Evolutionary conservation across 441 rosid genomes (phyloP), one percentile per base, ranked within the genome.

Genomic region (Kokia cookei): DNA sequence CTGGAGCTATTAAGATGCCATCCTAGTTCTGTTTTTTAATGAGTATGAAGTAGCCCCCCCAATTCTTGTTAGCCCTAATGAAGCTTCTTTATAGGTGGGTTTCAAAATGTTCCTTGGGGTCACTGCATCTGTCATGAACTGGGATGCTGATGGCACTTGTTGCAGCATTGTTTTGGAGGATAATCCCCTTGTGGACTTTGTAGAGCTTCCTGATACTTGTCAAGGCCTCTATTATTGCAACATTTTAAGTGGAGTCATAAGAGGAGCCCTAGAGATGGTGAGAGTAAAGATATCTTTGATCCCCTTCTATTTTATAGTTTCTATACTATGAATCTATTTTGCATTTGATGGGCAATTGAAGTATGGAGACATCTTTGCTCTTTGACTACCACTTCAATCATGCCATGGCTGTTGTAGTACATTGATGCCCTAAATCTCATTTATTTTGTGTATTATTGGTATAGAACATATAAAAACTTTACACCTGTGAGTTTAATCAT

Each of bases 211-310:
- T 4, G 97, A 93, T 80, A 89, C 89, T 65, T 91, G 96, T 55
- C 97, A 92, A 91, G 97, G 97, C 65, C 93, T 92, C 74, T 83
- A 86, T 82, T 92, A 92, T 73, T 94, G 98, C 91, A 92, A 92
- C 83, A 80, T 94, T 83, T 84, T 91, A 76, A 92, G 94, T 78
- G 97, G 97, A 77, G 97, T 94, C 80, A 83, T 94, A 55, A 85
- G 95, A 83, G 97, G 98, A 79, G 97, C 97, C 66, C 79, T 94
- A 14, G 97, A 94, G 82, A 94, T 94, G 97, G 98, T 92, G 71
- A 86, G 89, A 81, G n/a, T 53, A 13, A 27, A 19, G 29, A 40
- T 14, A 40, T 37, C 68, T 40, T 64, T 40, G 60, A 19, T 55
- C 14, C 29, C 53, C 74, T 37, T 19, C 62, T 4, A 27, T 32